Conservation (phyloP, 371 early-diverging fungal genomes). For the Synchytrium microbalum region DNA sequence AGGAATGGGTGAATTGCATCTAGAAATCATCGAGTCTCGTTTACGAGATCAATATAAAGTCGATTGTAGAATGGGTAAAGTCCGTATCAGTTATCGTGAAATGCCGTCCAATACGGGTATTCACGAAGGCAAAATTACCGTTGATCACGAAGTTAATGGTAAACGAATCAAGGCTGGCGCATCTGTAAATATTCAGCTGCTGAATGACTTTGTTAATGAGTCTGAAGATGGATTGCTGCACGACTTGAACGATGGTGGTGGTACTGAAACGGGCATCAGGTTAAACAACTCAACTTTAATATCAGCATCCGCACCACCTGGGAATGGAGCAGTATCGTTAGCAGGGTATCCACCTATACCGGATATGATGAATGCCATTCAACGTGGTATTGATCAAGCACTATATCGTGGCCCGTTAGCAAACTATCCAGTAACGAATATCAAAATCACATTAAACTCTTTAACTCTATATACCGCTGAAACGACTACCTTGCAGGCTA, state of each 20-base stretch:
- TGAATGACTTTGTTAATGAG: constrained; percentile 28
- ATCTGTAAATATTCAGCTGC: constrained; percentile 42
- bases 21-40: constrained; percentile 82
- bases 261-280: not conserved
- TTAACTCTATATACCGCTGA: constrained; percentile 53
- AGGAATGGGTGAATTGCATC: constrained; percentile 95
- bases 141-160: constrained; percentile 68
- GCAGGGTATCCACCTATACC: constrained; percentile 14
- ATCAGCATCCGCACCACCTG: not conserved
- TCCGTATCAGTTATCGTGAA: constrained; percentile 85
- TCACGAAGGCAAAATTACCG: constrained; percentile 7
- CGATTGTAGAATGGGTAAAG: constrained; percentile 72
- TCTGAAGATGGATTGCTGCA: constrained; percentile 12
- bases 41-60: constrained; percentile 71
- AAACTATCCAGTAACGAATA: constrained; percentile 68
- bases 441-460: constrained; percentile 43
- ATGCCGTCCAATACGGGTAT: constrained; percentile 37
- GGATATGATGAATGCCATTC: constrained; percentile 36
- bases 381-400: constrained; percentile 62
- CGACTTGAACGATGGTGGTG: constrained; percentile 6
- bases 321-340: not conserved
- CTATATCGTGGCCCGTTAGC: constrained; percentile 71
- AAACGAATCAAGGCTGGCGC: constrained; percentile 59
- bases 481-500: constrained; percentile 54
- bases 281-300: not conserved